Percentiles rank a stretch among this genome's conserved stretches.
These are phyloP conservation scores for Fusarium transvaalense DNA, from an alignment of 2,329 filamentous ascomycete genomes.

Conservation along the genomic window DNA sequence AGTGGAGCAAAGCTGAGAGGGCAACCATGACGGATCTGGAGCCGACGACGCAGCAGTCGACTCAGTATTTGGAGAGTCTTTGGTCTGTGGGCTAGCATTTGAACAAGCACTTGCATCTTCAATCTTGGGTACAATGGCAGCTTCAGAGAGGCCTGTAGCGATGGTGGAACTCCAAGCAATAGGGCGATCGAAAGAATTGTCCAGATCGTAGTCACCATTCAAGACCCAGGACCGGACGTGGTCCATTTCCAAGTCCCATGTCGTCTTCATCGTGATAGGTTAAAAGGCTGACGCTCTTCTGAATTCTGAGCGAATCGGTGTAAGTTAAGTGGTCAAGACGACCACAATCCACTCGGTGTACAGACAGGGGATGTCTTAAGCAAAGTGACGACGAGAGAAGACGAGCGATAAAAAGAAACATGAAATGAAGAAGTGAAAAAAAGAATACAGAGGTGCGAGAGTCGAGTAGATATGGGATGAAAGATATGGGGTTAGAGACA, in stretches of 20 bases:
- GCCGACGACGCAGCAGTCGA: conserved; percentile 29
- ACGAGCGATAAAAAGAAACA: not conserved
- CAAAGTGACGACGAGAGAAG: not conserved
- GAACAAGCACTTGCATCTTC: conserved; percentile 42
- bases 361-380: not conserved
- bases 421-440: conserved; percentile 8
- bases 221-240: conserved; percentile 50
- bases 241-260: conserved; percentile 46
- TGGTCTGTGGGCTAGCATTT: conserved; percentile 16
- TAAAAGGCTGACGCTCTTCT: conserved; percentile 15
- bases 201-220: conserved; percentile 39
- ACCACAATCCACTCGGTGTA: not conserved
- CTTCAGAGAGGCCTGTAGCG: conserved; percentile 46
- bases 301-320: conserved; percentile 16
- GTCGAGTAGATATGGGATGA: conserved; percentile 27
- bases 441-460: conserved; percentile 22
- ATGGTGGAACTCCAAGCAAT: conserved; percentile 45
- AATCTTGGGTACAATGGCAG: conserved; percentile 30
- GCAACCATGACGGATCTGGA: conserved; percentile 20
- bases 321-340: conserved; percentile 10
- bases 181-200: conserved; percentile 41
- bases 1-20: conserved; percentile 11
- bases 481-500: conserved; percentile 31
- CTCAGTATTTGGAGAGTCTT: conserved; percentile 19
- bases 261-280: conserved; percentile 44